Conservation (phyloP, 1,284 basidiomycete genomes). For the Megacollybia platyphylla region DNA sequence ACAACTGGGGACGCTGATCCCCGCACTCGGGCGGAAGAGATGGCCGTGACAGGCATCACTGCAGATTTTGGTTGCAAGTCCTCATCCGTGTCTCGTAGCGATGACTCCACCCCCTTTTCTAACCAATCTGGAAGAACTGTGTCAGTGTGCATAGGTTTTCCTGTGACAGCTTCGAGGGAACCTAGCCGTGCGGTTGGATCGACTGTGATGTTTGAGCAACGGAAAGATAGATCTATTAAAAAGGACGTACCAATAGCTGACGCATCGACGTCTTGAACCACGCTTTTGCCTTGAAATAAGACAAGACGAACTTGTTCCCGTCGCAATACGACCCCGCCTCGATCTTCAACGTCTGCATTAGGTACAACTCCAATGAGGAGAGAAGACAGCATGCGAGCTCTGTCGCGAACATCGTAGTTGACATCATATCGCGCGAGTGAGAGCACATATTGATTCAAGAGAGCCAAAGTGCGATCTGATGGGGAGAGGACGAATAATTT, state of each 20-base stretch:
- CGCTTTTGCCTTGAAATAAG: conserved; percentile 62
- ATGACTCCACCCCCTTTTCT: conserved; percentile 45
- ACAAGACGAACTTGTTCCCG: conserved; percentile 73
- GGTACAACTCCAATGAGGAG: conserved; percentile 50
- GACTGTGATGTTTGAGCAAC: conserved; percentile 15
- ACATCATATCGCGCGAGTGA: conserved; percentile 79
- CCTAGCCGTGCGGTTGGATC: conserved; percentile 36
- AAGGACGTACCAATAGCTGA: conserved; percentile 11
- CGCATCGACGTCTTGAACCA: conserved; percentile 24
- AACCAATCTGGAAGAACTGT: conserved; percentile 45
- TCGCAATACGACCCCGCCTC: conserved; percentile 65
- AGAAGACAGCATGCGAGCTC: conserved; percentile 68
- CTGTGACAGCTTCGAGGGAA: conserved; percentile 43
- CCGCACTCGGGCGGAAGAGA: conserved; percentile 22
- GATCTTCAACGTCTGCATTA: conserved; percentile 26
- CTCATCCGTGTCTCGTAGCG: conserved; percentile 43
- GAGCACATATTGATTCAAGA: conserved; percentile 64
- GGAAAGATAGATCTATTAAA: not conserved
- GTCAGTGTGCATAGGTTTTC: conserved; percentile 30
- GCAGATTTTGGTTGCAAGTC: conserved; percentile 21
- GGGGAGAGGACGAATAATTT: conserved; percentile 72
- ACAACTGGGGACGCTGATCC: conserved; percentile 32
- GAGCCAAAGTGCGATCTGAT: conserved; percentile 30
- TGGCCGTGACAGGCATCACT: conserved; percentile 18
- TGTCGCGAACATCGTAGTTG: conserved; percentile 82